These are phyloP conservation scores for Saccharomycopsis vini DNA, from an alignment of 805 yeast species.

Conservation along the genomic window DNA sequence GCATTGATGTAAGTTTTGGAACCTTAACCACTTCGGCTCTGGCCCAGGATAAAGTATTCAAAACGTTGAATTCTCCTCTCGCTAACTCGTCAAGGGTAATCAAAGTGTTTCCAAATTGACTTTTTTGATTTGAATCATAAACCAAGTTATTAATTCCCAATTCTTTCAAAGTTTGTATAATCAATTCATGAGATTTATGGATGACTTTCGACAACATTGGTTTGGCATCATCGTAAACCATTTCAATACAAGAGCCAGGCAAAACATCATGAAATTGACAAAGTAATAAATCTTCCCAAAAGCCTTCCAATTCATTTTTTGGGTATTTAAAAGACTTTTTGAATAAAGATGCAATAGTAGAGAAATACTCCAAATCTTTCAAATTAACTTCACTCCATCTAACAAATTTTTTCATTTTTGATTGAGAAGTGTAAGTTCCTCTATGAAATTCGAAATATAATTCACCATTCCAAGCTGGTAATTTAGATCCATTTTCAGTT, in stretches of 20 bases:
- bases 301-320: constrained; percentile 45
- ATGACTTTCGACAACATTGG: constrained; percentile 62
- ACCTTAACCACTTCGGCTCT: constrained; percentile 39
- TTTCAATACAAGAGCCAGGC: constrained; percentile 92
- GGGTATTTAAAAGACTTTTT: constrained; percentile 61
- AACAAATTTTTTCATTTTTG: constrained; percentile 73
- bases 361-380: constrained; percentile 79
- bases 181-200: constrained; percentile 42
- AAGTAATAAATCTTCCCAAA: constrained; percentile 85
- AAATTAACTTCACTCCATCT: constrained; percentile 65
- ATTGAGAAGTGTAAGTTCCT: constrained; percentile 95
- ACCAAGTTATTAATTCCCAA: constrained; percentile 25
- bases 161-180: constrained; percentile 40
- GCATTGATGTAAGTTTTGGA: constrained; percentile 20
- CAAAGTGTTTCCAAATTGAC: not conserved
- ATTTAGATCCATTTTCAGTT: constrained; percentile 54
- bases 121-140: not conserved
- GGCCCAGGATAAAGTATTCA: constrained; percentile 62
- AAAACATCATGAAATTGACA: constrained; percentile 98
- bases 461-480: constrained; percentile 92
- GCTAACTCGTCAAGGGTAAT: constrained; percentile 3
- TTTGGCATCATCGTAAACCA: constrained; percentile 86
- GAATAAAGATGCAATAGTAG: constrained; percentile 59
- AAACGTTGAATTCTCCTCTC: constrained; percentile 21
- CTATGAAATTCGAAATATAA: constrained; percentile 91